phyloP scores from a whole-genome alignment of 805 yeast genomes.

The Cyberlindnera subsufficiens region DNA sequence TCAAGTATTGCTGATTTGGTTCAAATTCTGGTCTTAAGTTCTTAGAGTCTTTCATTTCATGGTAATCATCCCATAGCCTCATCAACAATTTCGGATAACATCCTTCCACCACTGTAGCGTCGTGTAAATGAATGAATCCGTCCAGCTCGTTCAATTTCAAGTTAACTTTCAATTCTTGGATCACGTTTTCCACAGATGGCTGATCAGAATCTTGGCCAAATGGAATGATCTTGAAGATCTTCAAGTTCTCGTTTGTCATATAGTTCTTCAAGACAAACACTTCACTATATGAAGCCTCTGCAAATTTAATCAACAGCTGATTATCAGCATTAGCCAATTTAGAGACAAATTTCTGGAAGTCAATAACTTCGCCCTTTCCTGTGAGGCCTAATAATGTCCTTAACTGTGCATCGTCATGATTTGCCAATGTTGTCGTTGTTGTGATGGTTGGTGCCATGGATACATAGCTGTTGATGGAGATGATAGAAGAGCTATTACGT shows the following conservation, averaged over 20 bases:
- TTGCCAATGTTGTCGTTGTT: slow-evolving; percentile 4
- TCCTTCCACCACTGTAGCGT: slow-evolving; percentile 43
- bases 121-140: slow-evolving; percentile 41
- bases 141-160: slow-evolving; percentile 31
- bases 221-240: slow-evolving; percentile 46
- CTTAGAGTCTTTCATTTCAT: slow-evolving; percentile 23
- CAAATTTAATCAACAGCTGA: slow-evolving; percentile 30
- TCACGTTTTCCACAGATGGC: slow-evolving; percentile 33
- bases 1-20: slow-evolving; percentile 27
- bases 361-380: slow-evolving; percentile 25
- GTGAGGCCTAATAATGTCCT: slow-evolving; percentile 31
- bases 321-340: slow-evolving; percentile 27
- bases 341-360: slow-evolving; percentile 24
- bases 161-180: slow-evolving; percentile 42
- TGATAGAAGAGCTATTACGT: slow-evolving; percentile 42
- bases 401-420: slow-evolving; percentile 6
- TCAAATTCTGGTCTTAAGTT: slow-evolving; percentile 35
- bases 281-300: slow-evolving; percentile 44
- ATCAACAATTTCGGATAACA: slow-evolving; percentile 34
- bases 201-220: slow-evolving; percentile 40
- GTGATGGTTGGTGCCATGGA: slow-evolving; percentile 16
- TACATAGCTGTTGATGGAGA: slow-evolving; percentile 30
- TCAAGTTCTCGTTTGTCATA: slow-evolving; percentile 20
- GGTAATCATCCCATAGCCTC: slow-evolving; percentile 39
- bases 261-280: slow-evolving; percentile 30